Conservation (phyloP, 2,329 filamentous ascomycete species). For the Aphanocladium album region DNA sequence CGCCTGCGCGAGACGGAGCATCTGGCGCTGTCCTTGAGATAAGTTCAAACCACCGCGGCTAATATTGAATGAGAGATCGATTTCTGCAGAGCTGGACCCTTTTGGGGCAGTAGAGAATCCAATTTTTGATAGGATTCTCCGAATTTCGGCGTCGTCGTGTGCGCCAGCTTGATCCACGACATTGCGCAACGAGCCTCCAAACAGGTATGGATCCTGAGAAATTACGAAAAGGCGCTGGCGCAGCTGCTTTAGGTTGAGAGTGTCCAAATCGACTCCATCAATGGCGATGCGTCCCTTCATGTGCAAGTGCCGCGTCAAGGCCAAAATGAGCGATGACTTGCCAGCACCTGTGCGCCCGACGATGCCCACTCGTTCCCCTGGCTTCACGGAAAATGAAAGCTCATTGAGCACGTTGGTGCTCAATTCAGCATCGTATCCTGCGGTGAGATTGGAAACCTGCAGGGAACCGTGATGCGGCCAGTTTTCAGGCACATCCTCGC, state of each 20-base stretch:
- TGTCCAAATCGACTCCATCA: conserved; percentile 41
- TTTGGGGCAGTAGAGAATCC: conserved; percentile 42
- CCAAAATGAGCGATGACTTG: background rate
- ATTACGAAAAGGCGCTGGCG: conserved; percentile 67
- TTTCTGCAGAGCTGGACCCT: background rate
- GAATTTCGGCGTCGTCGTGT: conserved; percentile 57
- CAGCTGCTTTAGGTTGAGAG: conserved; percentile 58
- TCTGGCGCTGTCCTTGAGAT: conserved; percentile 63
- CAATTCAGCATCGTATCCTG: background rate
- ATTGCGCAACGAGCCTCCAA: conserved; percentile 62
- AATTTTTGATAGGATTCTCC: conserved; percentile 58
- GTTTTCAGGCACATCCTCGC: conserved; percentile 25
- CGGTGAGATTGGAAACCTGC: background rate
- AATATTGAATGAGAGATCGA: background rate
- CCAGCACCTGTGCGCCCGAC: conserved; percentile 3
- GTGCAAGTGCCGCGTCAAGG: background rate
- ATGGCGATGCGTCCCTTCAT: background rate
- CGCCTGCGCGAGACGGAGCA: conserved; percentile 60
- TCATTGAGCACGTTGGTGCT: conserved; percentile 53
- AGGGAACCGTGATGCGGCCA: background rate
- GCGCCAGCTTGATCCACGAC: conserved; percentile 67
- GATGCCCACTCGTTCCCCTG: conserved; percentile 56
- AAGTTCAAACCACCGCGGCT: conserved; percentile 34
- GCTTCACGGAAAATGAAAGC: conserved; percentile 54
- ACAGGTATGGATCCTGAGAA: conserved; percentile 66